Base-by-base conservation (phyloP, 192 early-diverging fungal species). In the Coemansia sp. region DNA sequence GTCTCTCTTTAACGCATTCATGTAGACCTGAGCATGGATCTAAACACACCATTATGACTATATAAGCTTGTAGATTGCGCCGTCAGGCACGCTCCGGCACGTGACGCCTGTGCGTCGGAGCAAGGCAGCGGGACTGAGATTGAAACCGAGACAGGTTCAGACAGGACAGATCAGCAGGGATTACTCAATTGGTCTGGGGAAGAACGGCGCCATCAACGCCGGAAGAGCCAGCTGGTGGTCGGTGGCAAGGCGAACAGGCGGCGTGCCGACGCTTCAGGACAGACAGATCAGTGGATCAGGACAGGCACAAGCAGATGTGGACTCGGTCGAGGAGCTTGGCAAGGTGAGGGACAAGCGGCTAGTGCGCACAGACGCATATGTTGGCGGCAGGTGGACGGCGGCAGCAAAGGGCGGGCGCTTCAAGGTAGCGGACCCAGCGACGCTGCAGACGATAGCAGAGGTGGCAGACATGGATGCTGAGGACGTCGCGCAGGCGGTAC, bases 341-440 rank as follows among this genome's bases (percentile, higher is more conserved):
- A 83, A 93, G 85, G 76, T 91, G 39, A 85, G 78, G 26, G 89
- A 93, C 78, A 74, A 81, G 18, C 72, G 74, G 0, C 80, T 93
- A 48, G 65, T 93, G 43, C 76, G 80, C 19, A 37, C 75, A 9
- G 63, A 68, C 36, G 88, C 86, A 0, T 89, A 87, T 66, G 72
- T 93, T 37, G 79, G 87, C 55, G 85, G 87, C 63, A 68, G 87
- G 43, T 91, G 87, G 85, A 70, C 87, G 8, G 51, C 54, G 3
- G 69, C 88, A 2, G 58, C 61, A 18, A 74, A 78, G 7, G 64
- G 69, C 39, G 64, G 83, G 57, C 85, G 80, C 0, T 88, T 89
- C 59, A 62, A 77, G 13, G 87, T 93, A 0, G 41, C 62, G 77
- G 90, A 93, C 65, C 92, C 92, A 3, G 87, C 86, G 13, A 86